Evolutionary conservation across 768 basidiomycete genomes (phyloP).

Genomic region (Termitomyces sp.): DNA sequence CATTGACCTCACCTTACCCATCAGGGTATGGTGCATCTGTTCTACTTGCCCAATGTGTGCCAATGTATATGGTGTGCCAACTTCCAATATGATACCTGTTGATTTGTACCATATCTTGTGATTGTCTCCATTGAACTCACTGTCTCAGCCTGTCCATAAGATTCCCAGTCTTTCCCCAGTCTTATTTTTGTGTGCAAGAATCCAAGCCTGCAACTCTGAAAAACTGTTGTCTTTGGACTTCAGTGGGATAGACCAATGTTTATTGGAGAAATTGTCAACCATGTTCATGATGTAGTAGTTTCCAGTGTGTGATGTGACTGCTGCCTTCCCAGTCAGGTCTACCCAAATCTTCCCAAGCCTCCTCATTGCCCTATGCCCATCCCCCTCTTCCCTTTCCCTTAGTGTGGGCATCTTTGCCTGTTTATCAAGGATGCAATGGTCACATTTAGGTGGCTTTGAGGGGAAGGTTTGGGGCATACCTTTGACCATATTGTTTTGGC

Average conservation of each 20-base stretch:
- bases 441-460: no score
- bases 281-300: no score
- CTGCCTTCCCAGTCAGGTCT: neutral
- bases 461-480: no score
- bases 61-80: neutral
- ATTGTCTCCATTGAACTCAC: neutral
- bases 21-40: constrained; percentile 20
- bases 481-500: no score
- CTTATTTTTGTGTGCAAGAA: constrained; percentile 13
- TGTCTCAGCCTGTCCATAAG: neutral
- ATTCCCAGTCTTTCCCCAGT: no score
- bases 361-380: no score
- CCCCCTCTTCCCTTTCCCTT: neutral
- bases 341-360: no score
- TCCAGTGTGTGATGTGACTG: neutral
- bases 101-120: neutral
- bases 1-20: constrained; percentile 22
- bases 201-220: constrained; percentile 24
- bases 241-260: no score
- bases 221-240: no score
- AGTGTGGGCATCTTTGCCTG: neutral
- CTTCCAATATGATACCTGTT: constrained; percentile 5
- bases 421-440: no score
- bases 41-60: constrained; percentile 20
- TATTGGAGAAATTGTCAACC: no score